Conservation (phyloP, 2,329 filamentous ascomycete species). For the Ophioceras dolichostomum region DNA sequence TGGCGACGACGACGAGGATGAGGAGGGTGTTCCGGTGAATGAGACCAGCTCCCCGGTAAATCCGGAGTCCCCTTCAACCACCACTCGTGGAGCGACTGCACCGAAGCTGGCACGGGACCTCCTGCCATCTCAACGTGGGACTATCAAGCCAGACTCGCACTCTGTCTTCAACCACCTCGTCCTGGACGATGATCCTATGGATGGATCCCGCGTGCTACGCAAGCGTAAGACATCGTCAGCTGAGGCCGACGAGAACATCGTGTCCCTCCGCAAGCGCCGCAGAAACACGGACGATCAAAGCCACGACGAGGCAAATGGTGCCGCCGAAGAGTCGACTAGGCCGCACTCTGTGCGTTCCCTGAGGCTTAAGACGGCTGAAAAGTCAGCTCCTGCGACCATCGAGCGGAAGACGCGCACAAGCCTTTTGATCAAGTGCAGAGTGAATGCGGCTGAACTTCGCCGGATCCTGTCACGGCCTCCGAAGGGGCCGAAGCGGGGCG, state of each 20-base stretch:
- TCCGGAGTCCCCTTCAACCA: conserved; percentile 19
- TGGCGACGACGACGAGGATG: conserved; percentile 14
- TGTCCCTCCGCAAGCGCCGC: conserved; percentile 40
- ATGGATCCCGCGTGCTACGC: conserved; percentile 65
- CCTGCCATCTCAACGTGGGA: conserved; percentile 54
- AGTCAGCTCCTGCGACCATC: conserved; percentile 26
- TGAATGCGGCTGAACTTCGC: conserved; percentile 45
- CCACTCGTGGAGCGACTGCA: conserved; percentile 43
- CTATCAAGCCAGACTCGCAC: conserved; percentile 56
- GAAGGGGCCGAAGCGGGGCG: neutral
- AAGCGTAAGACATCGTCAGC: conserved; percentile 75
- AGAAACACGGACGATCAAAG: conserved; percentile 33
- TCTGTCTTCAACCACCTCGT: conserved; percentile 67
- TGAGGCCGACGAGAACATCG: conserved; percentile 43
- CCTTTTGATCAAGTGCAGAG: conserved; percentile 44
- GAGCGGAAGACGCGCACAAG: conserved; percentile 26
- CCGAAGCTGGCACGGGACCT: conserved; percentile 60
- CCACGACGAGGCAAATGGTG: conserved; percentile 16
- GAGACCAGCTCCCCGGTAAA: conserved; percentile 11
- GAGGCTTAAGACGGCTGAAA: conserved; percentile 31
- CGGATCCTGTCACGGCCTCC: neutral
- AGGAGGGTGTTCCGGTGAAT: conserved; percentile 17
- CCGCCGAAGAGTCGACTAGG: conserved; percentile 16
- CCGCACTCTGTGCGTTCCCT: conserved; percentile 44
- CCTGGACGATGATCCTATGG: conserved; percentile 59